These are phyloP conservation scores for Candida coleopterorum DNA, from an alignment of 805 yeast species.

Conservation along the genomic window DNA sequence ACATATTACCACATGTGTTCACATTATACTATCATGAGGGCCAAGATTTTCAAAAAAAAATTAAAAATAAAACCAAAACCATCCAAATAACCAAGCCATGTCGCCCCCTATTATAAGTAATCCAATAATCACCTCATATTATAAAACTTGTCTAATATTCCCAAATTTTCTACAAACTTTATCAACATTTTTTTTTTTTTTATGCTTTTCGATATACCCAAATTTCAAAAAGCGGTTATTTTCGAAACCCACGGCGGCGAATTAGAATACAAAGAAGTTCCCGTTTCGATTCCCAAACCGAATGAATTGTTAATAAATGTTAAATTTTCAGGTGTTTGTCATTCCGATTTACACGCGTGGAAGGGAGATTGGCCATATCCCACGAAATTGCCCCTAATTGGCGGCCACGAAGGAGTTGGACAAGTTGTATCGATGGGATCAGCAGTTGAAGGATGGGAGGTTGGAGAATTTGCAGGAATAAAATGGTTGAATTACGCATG, in stretches of 20 bases:
- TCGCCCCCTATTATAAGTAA: too few relatives aligned
- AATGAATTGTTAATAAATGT: slow-evolving; percentile 77
- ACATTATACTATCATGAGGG: too few relatives aligned
- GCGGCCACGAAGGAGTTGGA: slow-evolving; percentile 92
- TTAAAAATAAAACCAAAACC: too few relatives aligned
- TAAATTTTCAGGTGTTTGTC: slow-evolving; percentile 89
- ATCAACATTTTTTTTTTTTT: not conserved
- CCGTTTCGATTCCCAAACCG: slow-evolving; percentile 75
- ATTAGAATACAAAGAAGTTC: slow-evolving; percentile 53
- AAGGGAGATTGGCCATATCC: slow-evolving; percentile 88
- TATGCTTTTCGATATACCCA: slow-evolving; percentile 18
- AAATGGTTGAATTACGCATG: slow-evolving; percentile 84
- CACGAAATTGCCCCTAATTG: slow-evolving; percentile 71
- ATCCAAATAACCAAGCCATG: too few relatives aligned
- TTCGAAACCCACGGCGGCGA: slow-evolving; percentile 37
- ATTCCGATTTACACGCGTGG: slow-evolving; percentile 93
- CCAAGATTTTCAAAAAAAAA: too few relatives aligned
- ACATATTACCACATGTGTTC: too few relatives aligned
- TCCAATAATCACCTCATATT: too few relatives aligned
- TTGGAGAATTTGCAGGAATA: slow-evolving; percentile 80
- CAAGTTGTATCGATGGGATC: slow-evolving; percentile 73
- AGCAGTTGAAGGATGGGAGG: slow-evolving; percentile 62
- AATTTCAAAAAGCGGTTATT: slow-evolving; percentile 34
- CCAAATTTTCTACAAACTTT: too few relatives aligned
- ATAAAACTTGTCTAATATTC: too few relatives aligned